Percentiles rank a stretch among this genome's conserved stretches.
Conservation (phyloP, 2,329 filamentous ascomycete genomes). For the Paracamarosporium sp. region DNA sequence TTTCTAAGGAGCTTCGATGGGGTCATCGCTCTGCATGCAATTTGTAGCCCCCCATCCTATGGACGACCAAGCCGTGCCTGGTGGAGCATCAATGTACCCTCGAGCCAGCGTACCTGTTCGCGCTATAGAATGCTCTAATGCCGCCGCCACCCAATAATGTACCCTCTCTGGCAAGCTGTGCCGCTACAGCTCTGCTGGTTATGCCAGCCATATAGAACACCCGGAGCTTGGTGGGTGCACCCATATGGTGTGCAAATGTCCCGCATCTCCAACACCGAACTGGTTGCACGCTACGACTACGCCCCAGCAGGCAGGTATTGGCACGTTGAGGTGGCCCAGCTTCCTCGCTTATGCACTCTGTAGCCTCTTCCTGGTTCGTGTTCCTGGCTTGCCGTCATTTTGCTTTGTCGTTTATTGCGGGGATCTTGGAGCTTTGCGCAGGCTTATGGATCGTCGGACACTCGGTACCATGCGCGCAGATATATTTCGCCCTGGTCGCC, state of each 20-base stretch:
- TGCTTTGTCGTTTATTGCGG: conserved; percentile 19
- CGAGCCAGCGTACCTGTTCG: conserved; percentile 1
- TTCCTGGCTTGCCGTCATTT: conserved; percentile 24
- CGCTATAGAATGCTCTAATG: not conserved
- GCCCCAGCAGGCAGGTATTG: conserved; percentile 1
- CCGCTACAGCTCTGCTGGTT: not conserved
- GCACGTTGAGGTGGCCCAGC: conserved; percentile 6
- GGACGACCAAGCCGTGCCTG: not conserved
- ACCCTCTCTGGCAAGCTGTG: not conserved
- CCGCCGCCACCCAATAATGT: not conserved
- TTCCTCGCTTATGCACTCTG: conserved; percentile 25
- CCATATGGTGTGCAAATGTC: not conserved
- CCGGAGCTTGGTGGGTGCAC: not conserved
- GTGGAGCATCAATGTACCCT: conserved; percentile 3
- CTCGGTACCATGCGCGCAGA: not conserved
- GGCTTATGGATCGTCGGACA: not conserved
- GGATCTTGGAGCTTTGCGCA: conserved; percentile 17
- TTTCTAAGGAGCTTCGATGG: not conserved
- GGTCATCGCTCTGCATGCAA: conserved; percentile 6
- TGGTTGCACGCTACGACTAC: not conserved
- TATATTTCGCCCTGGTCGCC: conserved; percentile 7
- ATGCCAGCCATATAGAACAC: not conserved
- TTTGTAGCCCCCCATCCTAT: not conserved
- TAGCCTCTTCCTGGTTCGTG: conserved; percentile 16
- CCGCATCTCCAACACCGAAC: not conserved